phyloP scores from a whole-genome alignment of 495 filamentous ascomycete genomes.

The Penicillium odoratum region DNA sequence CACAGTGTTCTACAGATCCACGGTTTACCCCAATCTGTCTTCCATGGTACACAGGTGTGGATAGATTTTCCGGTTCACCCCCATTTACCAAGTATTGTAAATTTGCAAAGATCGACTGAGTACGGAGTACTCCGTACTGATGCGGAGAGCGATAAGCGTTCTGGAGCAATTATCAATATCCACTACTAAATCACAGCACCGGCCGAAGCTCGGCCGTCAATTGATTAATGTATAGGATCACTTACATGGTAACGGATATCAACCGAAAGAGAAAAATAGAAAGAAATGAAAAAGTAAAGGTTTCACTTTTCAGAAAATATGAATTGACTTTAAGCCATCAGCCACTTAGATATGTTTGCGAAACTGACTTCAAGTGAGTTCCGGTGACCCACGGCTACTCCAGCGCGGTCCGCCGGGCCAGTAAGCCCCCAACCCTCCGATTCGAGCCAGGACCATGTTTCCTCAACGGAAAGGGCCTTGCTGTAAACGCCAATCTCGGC shows the following conservation, averaged over 20 bases:
- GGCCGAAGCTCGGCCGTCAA: slow-evolving; percentile 6
- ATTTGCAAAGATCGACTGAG: not conserved
- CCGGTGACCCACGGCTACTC: slow-evolving; percentile 12
- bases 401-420: slow-evolving; percentile 14
- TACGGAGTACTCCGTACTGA: slow-evolving; percentile 3
- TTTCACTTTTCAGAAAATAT: slow-evolving; percentile 6
- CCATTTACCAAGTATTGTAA: slow-evolving; percentile 2
- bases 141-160: slow-evolving; percentile 14
- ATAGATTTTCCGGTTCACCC: slow-evolving; percentile 10
- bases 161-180: slow-evolving; percentile 19
- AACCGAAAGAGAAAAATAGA: not conserved
- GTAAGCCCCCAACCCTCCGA: not conserved
- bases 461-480: not conserved
- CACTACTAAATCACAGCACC: slow-evolving; percentile 9
- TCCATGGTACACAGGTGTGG: not conserved
- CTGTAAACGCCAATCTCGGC: not conserved
- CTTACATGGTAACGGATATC: not conserved
- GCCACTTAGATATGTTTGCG: not conserved
- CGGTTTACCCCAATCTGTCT: not conserved
- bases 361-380: slow-evolving; percentile 10
- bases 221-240: not conserved
- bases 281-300: not conserved
- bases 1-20: not conserved
- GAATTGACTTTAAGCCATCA: slow-evolving; percentile 10
- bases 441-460: not conserved